These are phyloP conservation scores for Solanum ahanhuiri DNA, from an alignment of 257 asterid species.

Conservation along the genomic window DNA sequence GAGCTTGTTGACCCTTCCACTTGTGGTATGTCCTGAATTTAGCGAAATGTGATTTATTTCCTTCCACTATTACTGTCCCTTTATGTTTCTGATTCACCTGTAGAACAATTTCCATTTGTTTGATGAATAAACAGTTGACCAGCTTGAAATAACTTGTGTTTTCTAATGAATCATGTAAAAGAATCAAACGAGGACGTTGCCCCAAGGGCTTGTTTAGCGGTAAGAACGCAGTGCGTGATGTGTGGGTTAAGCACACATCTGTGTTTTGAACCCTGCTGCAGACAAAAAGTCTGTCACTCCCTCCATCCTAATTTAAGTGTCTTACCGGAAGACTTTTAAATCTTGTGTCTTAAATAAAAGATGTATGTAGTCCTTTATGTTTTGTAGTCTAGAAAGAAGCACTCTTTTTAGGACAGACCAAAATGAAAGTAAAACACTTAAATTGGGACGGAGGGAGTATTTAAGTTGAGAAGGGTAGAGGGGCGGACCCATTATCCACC, in stretches of 20 bases:
- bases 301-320: neutral
- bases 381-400: neutral
- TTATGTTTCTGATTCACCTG: neutral
- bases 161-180: neutral
- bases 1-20: constrained; percentile 51
- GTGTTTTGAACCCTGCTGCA: neutral
- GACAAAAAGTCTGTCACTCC: neutral
- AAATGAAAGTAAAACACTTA: neutral
- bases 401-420: neutral
- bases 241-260: neutral
- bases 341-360: neutral
- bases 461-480: neutral
- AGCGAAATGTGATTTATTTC: neutral
- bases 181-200: neutral
- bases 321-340: too few species aligned
- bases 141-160: neutral
- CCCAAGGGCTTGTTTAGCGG: neutral
- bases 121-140: neutral
- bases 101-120: neutral
- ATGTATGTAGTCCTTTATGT: neutral
- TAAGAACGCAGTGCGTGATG: neutral
- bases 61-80: neutral
- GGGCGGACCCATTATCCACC: neutral
- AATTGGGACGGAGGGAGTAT: neutral
- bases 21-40: constrained; percentile 29